Base-by-base conservation (phyloP, 352 stramenopile species). In the Aphanomyces astaci region DNA sequence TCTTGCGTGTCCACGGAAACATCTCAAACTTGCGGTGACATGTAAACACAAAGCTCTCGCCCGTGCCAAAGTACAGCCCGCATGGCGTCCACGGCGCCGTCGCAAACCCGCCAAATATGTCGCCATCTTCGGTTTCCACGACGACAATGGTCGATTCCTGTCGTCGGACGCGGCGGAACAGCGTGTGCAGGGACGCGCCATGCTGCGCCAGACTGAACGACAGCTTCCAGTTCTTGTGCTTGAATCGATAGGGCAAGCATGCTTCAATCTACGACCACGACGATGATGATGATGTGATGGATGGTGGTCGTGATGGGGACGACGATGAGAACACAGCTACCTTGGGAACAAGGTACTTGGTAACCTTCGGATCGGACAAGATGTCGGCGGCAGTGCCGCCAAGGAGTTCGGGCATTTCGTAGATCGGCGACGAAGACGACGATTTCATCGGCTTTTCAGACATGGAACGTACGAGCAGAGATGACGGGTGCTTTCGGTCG, bases 21-120 rank as follows among this genome's bases (percentile, higher is more conserved):
- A 74, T 67, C 59, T 89, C 78, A 56, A 88, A 91, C 39, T 71
- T 70, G 1, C 78, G 74, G 19, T 78, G 72, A 33, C 75, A 84
- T 13, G 81, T 83, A 54, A 91, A 91, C 40, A 91, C 81, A 64
- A 90, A 91, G 7, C 76, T 79, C 71, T 91, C 80, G 48, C 83
- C 83, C 9, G 74, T 81, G 59, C 83, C 83, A 32, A 89, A 89
- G 72, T 91, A 91, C 27, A 80, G 86, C 15, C 70, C 49, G 19
- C 76, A 80, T 3, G 72, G 73, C 11, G 74, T 65, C 83, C 83
- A 91, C 30, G 76, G 52, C 36, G 76, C 75, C 2, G 76, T 74
- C 11, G 64, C 67, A 52, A 89, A 91, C n/a, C 80, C 83, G 27
- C 83, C 83, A 69, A 91, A 89, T 24, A 89, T 71, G 3, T 89